These are phyloP conservation scores for Lizonia empirigonia DNA, from an alignment of 2,329 filamentous ascomycete genomes.

Conservation along the genomic window DNA sequence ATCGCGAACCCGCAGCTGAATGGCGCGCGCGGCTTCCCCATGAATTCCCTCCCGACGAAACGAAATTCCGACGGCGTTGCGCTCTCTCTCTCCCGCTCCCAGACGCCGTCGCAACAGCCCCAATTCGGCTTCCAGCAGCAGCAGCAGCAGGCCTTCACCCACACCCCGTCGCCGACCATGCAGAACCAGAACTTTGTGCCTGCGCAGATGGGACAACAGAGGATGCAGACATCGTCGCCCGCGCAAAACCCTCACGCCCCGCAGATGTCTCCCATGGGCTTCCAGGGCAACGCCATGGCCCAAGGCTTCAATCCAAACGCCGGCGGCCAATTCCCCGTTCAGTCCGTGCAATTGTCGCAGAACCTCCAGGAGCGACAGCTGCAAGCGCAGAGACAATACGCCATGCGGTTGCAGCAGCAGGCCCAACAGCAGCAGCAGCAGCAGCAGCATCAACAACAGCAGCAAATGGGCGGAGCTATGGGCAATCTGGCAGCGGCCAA, in stretches of 20 bases:
- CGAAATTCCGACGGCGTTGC: constrained; percentile 85
- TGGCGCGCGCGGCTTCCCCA: constrained; percentile 82
- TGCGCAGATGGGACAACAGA: constrained; percentile 58
- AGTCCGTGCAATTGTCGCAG: constrained; percentile 55
- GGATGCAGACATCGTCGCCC: constrained; percentile 89
- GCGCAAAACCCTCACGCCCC: constrained; percentile 72
- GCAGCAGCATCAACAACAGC: neutral
- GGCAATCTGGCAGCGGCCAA: constrained; percentile 48
- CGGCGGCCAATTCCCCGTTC: constrained; percentile 52
- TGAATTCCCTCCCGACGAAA: constrained; percentile 85
- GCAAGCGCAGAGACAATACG: constrained; percentile 79
- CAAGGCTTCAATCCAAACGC: constrained; percentile 50
- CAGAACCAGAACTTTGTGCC: constrained; percentile 73
- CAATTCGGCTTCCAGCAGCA: constrained; percentile 68
- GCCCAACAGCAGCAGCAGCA: constrained; percentile 64
- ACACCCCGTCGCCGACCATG: constrained; percentile 94
- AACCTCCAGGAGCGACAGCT: constrained; percentile 58
- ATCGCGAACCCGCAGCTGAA: constrained; percentile 59
- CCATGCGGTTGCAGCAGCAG: constrained; percentile 75
- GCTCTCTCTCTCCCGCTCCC: constrained; percentile 90
- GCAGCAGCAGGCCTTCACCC: constrained; percentile 72
- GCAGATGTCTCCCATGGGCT: constrained; percentile 49
- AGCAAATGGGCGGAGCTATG: constrained; percentile 47
- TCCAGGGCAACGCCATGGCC: constrained; percentile 43
- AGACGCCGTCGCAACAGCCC: constrained; percentile 82